Evolutionary conservation across 306 rosid genomes (phyloP), one percentile per base, ranked within the genome.

Genomic region (Biancaea sappan): DNA sequence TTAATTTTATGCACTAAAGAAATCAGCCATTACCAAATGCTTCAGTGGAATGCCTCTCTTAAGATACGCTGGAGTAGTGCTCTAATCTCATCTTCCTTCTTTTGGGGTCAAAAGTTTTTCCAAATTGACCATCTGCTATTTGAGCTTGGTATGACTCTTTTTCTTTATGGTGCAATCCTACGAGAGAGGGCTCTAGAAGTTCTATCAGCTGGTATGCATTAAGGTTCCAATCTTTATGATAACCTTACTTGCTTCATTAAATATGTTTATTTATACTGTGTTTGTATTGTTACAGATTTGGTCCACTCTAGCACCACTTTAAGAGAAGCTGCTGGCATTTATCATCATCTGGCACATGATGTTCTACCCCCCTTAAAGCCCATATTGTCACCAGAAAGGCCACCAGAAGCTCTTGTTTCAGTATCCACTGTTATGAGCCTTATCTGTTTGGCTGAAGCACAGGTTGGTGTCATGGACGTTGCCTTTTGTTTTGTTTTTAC

Each of bases 281-380:
- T 65, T 91, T 79, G 74, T 66, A n/a, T 16, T 81, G 57, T 57
- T 54, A 13, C 61, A 91, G 97, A 92, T 78, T 75, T 87, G 82
- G 91, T 87, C 63, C 85, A 76, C 56, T 86, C 96, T 64, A 83
- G 82, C 64, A 83, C 93, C 67, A 69, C 74, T 34, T 88, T 86
- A 59, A 83, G 97, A 83, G 85, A 89, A 83, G 96, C 97, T 69
- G 88, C 96, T 25, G 97, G 97, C 21, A 79, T 92, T 79, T 92
- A 84, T 83, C 87, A 86, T 71, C 72, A 89, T 80, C 77, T 89
- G 25, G 93, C 93, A 54, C 66, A 79, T 47, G 84, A 83, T 73
- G 83, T 84, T 82, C 86, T 92, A 76, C 88, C 91, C 54, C 21
- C 62, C 32, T 73, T 89, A 26, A 60, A 78, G 77, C 29, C 57